Base-by-base conservation (phyloP, 768 basidiomycete species). In the Pluteus cervinus region DNA sequence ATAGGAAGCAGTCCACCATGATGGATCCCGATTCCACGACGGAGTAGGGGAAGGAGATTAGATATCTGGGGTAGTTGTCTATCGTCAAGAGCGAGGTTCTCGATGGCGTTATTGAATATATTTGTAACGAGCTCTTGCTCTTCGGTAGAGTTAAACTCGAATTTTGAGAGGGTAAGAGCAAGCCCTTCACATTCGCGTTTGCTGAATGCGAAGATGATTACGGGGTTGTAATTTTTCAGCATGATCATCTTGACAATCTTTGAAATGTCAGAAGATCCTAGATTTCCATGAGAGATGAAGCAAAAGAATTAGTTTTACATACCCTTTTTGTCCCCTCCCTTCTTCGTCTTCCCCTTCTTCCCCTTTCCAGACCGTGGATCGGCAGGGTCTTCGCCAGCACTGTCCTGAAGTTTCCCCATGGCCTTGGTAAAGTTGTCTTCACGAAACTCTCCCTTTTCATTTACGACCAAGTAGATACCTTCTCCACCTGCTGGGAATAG, bases 231-330 rank as follows among this genome's bases (percentile, higher is more conserved):
- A 57, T 92, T 91, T 63, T 94, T 94, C 44, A 80, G 63, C 89
- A 97, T 91, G 62, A 99, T 96, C 85, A 97, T 91, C 58, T 88
- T 88, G 57, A 97, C 85, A 47, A 99, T 93, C 65, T 96, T 97
- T 43, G 88, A 88, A 45, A 98, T 91, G 57, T 99, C 96, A 30
- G 91, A 91, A 2, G 78, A 69, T 1, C 90, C 91, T 92, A 43
- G 4, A 18, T n/a, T 23, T 10, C 14, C 15, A 18, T 40, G 22
- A 25, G 12, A 33, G n/a, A n/a, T 15, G 16, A n/a, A 16, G n/a
- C 15, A 7, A 9, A n/a, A 9, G 24, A 18, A 9, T 7, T 15
- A 21, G 14, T 30, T 22, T 18, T 21, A 41, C 66, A 38, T 30
- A 87, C 91, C 92, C 70, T 94, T 97, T 59, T 82, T 86, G n/a